Base-by-base conservation (phyloP, 306 rosid species). In the Trifolium fragiferum region DNA sequence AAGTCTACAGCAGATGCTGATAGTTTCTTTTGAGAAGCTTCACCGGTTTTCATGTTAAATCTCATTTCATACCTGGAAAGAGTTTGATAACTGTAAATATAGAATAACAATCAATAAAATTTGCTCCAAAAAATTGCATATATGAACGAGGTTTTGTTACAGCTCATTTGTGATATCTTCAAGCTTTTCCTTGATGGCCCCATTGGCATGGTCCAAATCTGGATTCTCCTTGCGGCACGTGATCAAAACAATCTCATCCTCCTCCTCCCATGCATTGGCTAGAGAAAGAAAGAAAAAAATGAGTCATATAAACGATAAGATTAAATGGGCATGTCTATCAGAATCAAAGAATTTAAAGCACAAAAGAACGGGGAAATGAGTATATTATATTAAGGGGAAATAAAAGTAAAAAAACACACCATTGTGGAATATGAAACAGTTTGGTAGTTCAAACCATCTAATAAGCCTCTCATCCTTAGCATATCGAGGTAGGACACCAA, bases 191-290 rank as follows among this genome's bases (percentile, higher is more conserved):
- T 94, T 91, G 83, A 83, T 80, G 32, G 73, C 46, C 20, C 98
- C 96, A n/a, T 76, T 73, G 58, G 84, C 89, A 83, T 78, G 55
- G 85, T 91, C 97, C 81, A 94, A 76, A 46, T 91, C 79, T 37
- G 76, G 92, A 74, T 91, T 90, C 87, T 90, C 76, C 50, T 87
- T 53, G 65, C 96, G 99, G 82, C 97, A 90, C 5, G 99, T 88
- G 81, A 92, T 88, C 76, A 94, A 61, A 82, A 94, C 95, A 77
- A 94, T 88, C 75, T 90, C 99, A 10, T 94, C 95, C 72, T 70
- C 99, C 70, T 94, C 99, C 89, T 94, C 99, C 99, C 99, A 94
- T 25, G 97, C 97, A 84, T 94, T 94, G 76, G 97, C 97, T 94
- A 76, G 23, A 35, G 23, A 3, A 68, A 38, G 6, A 30, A 35